Conservation (phyloP, 805 yeast genomes). For the Metschnikowia reukaufii region DNA sequence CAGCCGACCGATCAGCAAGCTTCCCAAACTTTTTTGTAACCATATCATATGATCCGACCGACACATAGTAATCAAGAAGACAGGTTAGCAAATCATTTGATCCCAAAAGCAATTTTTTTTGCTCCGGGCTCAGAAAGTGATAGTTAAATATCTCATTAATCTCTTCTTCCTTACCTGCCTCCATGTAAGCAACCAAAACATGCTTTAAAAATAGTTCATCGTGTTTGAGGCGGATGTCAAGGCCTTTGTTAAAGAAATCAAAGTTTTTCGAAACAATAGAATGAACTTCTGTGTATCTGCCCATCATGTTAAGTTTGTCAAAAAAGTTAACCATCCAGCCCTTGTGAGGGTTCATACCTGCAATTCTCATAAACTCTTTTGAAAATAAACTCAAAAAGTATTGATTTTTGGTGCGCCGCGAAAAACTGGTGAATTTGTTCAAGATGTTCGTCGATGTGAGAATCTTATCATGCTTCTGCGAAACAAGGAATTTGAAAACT, state of each 20-base stretch:
- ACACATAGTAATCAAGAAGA: constrained; percentile 26
- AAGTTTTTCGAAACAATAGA: constrained; percentile 5
- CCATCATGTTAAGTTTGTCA: constrained; percentile 14
- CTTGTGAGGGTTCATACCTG: constrained; percentile 10
- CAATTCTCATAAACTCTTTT: constrained; percentile 13
- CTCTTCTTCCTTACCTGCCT: constrained; percentile 13
- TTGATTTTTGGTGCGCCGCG: constrained; percentile 19
- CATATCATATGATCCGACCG: constrained; percentile 19
- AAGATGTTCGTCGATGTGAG: constrained; percentile 9
- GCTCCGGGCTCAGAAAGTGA: constrained; percentile 15
- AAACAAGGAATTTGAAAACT: constrained; percentile 19
- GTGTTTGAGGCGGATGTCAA: constrained; percentile 2
- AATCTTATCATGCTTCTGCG: constrained; percentile 9
- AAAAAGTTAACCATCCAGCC: constrained; percentile 24
- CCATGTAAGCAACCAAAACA: constrained; percentile 17
- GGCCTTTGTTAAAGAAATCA: constrained; percentile 5
- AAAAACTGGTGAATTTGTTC: constrained; percentile 7
- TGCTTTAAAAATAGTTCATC: constrained; percentile 10
- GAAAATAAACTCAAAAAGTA: constrained; percentile 21
- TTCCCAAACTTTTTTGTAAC: constrained; percentile 22
- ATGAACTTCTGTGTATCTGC: constrained; percentile 4
- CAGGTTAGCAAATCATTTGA: constrained; percentile 22
- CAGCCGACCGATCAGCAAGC: constrained; percentile 15
- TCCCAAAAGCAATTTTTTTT: constrained; percentile 14
- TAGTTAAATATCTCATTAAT: constrained; percentile 22